Evolutionary conservation across 208 protist genomes (phyloP), one percentile per base, ranked within the genome.

Genomic region (Histomonas meleagridis): DNA sequence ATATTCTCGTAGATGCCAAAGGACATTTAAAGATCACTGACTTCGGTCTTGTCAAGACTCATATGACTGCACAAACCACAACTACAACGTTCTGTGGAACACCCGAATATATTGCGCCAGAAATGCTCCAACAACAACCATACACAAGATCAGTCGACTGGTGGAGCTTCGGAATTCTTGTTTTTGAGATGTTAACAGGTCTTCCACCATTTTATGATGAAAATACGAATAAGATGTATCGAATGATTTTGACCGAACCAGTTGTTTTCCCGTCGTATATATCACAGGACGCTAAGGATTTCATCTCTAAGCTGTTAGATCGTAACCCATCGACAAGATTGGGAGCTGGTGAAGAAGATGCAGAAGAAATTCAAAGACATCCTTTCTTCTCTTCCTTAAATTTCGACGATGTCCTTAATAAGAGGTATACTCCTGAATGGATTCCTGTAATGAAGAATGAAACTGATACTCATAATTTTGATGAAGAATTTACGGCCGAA

Each of bases 1-100:
- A 86, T 57, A 86, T 86, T 57, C 46, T 86, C 14, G 57, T 96
- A 2, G 91, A 93, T 65, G 43, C 35, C 18, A 43, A 96, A 12
- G 97, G 97, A 1, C 94, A 98, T 91, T 94, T 97, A 38, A 97
- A 96, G 57, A 93, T 98, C 0, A 96, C 95, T 12, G 97, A 98
- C 94, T 97, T 98, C 93, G 97, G 97, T 35, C 90, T 96, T 16
- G 76, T 48, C 16, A 86, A 86, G 28, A 32, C 4, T 2, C 26
- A 43, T 38, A 49, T 57, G 1, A 46, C 62, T 5, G 43, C 51
- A 21, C 28, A 70, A 62, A 53, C 38, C 7, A 90, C 72, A 10
- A 62, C 48, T 18, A 91, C 76, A 60, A 90, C 93, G 21, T 96
- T 96, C 78, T 96, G 95, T 92, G 95, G 95, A 65, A 96, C 95